Evolutionary conservation across 2,329 filamentous ascomycete species (phyloP).

Genomic region (Sphaerostilbella broomeana): DNA sequence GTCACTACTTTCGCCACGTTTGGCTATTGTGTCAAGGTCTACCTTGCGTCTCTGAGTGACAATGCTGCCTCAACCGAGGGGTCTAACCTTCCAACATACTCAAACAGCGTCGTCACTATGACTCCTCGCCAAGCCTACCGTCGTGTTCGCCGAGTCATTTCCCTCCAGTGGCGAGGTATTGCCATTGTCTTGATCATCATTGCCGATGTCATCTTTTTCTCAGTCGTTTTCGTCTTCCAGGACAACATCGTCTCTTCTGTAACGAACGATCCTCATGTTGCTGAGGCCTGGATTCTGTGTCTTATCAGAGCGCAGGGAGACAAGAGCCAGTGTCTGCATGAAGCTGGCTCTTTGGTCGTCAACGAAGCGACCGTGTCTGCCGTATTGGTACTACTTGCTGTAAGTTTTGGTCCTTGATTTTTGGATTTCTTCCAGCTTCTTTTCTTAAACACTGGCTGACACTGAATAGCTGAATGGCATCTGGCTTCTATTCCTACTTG

Average conservation of each 20-base stretch:
- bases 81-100: conserved; percentile 64
- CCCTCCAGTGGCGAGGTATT: conserved; percentile 91
- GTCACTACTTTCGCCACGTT: conserved; percentile 81
- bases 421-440: too few species aligned
- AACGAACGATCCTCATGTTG: conserved; percentile 46
- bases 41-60: conserved; percentile 76
- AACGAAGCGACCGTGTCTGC: conserved; percentile 72
- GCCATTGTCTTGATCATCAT: conserved; percentile 85
- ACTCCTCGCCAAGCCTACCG: conserved; percentile 83
- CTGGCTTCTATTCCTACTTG: conserved; percentile 76
- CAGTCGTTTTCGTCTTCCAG: conserved; percentile 82
- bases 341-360: conserved; percentile 58
- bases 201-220: conserved; percentile 88
- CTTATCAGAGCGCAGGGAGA: conserved; percentile 49
- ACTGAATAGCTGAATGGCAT: conserved; percentile 83
- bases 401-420: conserved; percentile 47
- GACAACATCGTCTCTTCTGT: conserved; percentile 62
- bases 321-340: conserved; percentile 58
- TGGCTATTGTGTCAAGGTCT: conserved; percentile 91
- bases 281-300: conserved; percentile 64
- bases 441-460: too few species aligned
- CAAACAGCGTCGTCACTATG: conserved; percentile 66
- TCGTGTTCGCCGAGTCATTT: conserved; percentile 76
- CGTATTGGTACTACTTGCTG: conserved; percentile 73
- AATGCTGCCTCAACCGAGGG: conserved; percentile 62